Evolutionary conservation across 371 early-diverging fungal species (phyloP).

Genomic region (Rhizopus stolonifer): DNA sequence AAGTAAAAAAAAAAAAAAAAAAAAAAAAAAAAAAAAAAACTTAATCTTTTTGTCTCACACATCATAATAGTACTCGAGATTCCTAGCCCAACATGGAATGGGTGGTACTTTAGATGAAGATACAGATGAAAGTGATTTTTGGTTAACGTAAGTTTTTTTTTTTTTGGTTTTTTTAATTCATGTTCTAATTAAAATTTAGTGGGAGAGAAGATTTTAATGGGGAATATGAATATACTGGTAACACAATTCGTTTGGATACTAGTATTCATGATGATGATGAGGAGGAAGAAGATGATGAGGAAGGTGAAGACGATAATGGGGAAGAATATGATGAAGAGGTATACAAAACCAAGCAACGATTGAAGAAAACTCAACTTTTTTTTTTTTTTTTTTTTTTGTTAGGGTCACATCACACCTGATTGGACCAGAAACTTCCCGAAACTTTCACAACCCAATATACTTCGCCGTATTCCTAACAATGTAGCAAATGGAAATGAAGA

Average conservation of each 20-base stretch:
- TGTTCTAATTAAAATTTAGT: slow-evolving; percentile 2
- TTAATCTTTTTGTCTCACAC: background rate
- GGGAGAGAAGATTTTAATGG: slow-evolving; percentile 28
- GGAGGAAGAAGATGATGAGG: slow-evolving; percentile 13
- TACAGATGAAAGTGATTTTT: slow-evolving; percentile 29
- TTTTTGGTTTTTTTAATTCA: background rate
- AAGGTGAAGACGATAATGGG: slow-evolving; percentile 18
- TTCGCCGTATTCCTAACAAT: slow-evolving; percentile 30
- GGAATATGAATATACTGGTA: slow-evolving; percentile 16
- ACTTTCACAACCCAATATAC: slow-evolving; percentile 38
- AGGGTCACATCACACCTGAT: slow-evolving; percentile 22
- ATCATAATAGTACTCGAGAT: slow-evolving; percentile 21
- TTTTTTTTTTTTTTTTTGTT: too few relatives aligned
- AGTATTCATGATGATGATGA: slow-evolving; percentile 1
- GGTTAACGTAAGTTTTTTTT: slow-evolving; percentile 12
- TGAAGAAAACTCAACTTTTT: too few relatives aligned
- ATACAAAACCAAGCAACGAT: background rate
- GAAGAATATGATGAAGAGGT: slow-evolving; percentile 29
- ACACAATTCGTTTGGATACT: slow-evolving; percentile 2
- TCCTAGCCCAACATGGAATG: slow-evolving; percentile 26
- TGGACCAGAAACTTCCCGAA: slow-evolving; percentile 40
- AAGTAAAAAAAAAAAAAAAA: slow-evolving; percentile 15
- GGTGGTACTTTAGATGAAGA: slow-evolving; percentile 35
- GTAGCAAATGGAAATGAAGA: slow-evolving; percentile 23
- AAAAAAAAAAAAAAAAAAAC: background rate